Evolutionary conservation across 441 rosid genomes (phyloP), one percentile per base, ranked within the genome.

Genomic region (Gossypium gossypioides): DNA sequence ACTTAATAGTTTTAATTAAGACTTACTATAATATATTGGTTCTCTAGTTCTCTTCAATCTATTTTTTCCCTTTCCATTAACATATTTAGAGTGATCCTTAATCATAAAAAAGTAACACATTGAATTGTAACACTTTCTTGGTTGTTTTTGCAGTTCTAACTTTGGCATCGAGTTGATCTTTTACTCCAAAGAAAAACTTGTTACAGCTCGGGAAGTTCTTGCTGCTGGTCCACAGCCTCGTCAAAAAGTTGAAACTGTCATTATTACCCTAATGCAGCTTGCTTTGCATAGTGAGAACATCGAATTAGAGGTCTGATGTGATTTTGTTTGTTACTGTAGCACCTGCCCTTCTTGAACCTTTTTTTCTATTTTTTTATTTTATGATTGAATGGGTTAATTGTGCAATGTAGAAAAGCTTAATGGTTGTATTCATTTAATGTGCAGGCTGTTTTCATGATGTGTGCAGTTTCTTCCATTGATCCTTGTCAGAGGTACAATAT

Each of bases 401-500:
- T 58, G 66, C 24, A 57, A 42, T 16, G 50, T 51, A 50, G n/a
- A 67, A 46, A 8, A 22, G 52, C 16, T 72, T 22, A 24, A 12
- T 54, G 62, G 52, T 48, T 48, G 1, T 63, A 55, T 63, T 73
- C 15, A 12, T 76, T 69, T 69, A 50, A 73, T 60, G 18, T 81
- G 79, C 92, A 96, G 99, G 97, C 96, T 56, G 86, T 96, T 80
- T 96, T 93, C 83, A 93, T 87, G 91, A 84, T 93, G 66, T 88
- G 93, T 75, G 93, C 81, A 71, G 62, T 93, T 81, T 89, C 96
- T 78, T 96, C 99, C 58, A 80, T 89, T 56, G 90, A 93, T 75
- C 91, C 96, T 78, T 78, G 85, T 80, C 96, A 91, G 70, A 91
- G 98, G 99, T 96, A 85, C 40, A 18, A 66, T 66, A 63, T 69